Percentiles rank a stretch among this genome's conserved stretches.
These are phyloP conservation scores for Vigna nakashimae DNA, from an alignment of 306 rosid species.

Conservation along the genomic window DNA sequence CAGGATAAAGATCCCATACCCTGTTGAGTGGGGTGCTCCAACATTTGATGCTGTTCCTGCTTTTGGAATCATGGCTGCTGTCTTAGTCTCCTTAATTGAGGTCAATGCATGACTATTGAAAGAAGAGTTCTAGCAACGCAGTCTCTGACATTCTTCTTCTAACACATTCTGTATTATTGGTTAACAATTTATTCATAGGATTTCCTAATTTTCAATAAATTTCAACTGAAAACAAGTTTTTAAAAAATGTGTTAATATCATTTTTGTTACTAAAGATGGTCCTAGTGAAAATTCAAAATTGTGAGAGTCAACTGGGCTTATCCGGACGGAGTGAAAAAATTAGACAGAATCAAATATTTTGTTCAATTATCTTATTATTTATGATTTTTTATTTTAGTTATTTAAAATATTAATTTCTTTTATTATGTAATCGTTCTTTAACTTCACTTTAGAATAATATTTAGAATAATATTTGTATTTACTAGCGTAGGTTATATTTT, in stretches of 20 bases:
- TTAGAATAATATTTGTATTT: too few species aligned
- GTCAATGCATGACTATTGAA: constrained; percentile 43
- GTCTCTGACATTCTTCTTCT: neutral
- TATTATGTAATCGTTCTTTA: too few species aligned
- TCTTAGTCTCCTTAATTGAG: constrained; percentile 94
- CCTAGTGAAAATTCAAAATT: neutral
- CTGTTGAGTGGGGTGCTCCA: constrained; percentile 98
- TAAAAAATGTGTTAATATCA: neutral
- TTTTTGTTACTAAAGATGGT: neutral
- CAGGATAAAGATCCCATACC: constrained; percentile 95
- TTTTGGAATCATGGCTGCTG: constrained; percentile 97
- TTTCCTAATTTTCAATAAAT: neutral
- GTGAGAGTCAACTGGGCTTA: constrained; percentile 84
- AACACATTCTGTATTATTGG: neutral
- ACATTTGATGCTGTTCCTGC: constrained; percentile 92
- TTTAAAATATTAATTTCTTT: too few species aligned
- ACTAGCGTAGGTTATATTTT: too few species aligned
- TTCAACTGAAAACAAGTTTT: neutral
- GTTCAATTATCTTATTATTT: too few species aligned
- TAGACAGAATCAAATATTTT: too few species aligned
- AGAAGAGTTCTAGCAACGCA: neutral
- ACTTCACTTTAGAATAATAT: too few species aligned
- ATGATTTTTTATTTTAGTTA: too few species aligned
- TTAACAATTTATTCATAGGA: neutral
- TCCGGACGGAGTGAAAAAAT: constrained; percentile 74